Evolutionary conservation across 148 eudicot species (phyloP), one percentile per base, ranked within the genome.

Genomic region (Camellia lanceoleosa): DNA sequence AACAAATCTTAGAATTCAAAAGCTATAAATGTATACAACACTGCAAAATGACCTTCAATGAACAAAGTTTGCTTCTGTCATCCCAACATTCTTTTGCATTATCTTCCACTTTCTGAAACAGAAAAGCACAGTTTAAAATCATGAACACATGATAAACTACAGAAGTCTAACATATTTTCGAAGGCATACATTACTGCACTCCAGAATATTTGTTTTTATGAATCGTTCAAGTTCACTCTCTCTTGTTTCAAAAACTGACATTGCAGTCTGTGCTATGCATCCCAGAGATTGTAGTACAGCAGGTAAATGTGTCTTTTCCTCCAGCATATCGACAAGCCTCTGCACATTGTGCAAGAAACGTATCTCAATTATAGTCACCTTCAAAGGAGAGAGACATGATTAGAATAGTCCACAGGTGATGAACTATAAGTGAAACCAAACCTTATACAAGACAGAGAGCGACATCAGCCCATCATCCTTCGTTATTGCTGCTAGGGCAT

Each of bases 261-360:
- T 94, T 19, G 99, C 99, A 84, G 92, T 90, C 85, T 92, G 93
- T 66, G 99, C 99, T 79, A 96, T 93, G 84, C 99, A 94, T 65
- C 99, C 99, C 79, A 96, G 84, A 81, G 98, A 96, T 71, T 96
- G 99, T 77, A 96, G 88, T 81, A 96, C 93, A 78, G 95, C 89
- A 52, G 99, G 99, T 83, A 94, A 82, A 89, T 94, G 89, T 66
- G 93, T 84, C 83, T 83, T 89, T 78, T 96, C 95, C 78, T 89
- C 91, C 74, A 96, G 91, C 98, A 91, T 91, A 86, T 94, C 97
- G 74, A 96, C 98, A 61, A 96, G 97, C 90, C 93, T 91, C 99
- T 96, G 91, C 87, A 87, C 63, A 86, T 80, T 49, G 70, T n/a
- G 62, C 60, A 78, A 52, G 54, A 73, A 58, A 60, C 58, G 49